These are phyloP conservation scores for Sugiyamaella japonica DNA, from an alignment of 1,139 yeast genomes.

Conservation along the genomic window DNA sequence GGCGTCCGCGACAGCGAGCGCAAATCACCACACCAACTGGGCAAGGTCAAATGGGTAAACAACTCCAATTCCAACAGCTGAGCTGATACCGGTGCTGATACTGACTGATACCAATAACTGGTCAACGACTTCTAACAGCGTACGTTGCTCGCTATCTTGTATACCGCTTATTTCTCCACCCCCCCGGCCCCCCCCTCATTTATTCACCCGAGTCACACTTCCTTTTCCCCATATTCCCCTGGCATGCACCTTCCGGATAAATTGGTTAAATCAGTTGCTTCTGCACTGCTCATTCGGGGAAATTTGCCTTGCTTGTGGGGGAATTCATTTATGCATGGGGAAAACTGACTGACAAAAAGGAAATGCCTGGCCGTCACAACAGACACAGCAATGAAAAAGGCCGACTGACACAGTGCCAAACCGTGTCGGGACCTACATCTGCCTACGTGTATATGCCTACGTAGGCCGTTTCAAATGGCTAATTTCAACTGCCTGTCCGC, in stretches of 20 bases:
- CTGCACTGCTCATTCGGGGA: slow-evolving; percentile 10
- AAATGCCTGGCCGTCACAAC: neutral
- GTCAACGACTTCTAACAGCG: no score
- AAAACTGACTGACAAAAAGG: slow-evolving; percentile 8
- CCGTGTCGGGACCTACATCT: no score
- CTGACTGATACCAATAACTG: no score
- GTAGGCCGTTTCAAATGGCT: neutral
- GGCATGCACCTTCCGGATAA: slow-evolving; percentile 14
- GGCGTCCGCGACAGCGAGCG: neutral
- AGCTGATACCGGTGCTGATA: no score
- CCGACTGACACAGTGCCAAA: no score
- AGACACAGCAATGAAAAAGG: no score
- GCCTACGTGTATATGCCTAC: no score
- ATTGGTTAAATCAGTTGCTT: slow-evolving; percentile 13
- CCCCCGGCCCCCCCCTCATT: neutral
- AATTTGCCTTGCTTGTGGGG: slow-evolving; percentile 14
- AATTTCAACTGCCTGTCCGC: neutral
- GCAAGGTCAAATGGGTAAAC: neutral
- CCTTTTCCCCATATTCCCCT: slow-evolving; percentile 5
- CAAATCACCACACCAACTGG: neutral
- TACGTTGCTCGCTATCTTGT: no score
- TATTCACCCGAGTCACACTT: slow-evolving; percentile 5
- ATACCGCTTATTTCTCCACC: no score
- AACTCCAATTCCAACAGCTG: no score
- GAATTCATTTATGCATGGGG: slow-evolving; percentile 13